Evolutionary conservation across 2,329 filamentous ascomycete genomes (phyloP).

Genomic region (Paecilomyces fulvus): DNA sequence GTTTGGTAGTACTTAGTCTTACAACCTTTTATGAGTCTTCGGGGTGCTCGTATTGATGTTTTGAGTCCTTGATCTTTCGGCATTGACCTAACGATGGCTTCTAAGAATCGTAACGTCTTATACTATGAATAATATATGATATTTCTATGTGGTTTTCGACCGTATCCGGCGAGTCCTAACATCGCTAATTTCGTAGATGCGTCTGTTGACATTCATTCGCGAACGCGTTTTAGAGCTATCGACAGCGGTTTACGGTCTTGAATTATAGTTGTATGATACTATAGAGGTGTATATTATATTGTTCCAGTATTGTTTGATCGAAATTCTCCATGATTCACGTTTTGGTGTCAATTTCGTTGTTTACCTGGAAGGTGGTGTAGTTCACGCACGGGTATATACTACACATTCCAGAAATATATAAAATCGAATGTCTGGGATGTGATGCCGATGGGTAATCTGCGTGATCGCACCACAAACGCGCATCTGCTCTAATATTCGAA

Average conservation of each 20-base stretch:
- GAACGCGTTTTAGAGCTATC: not conserved
- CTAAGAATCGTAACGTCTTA: not conserved
- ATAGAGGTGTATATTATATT: not conserved
- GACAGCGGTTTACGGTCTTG: not conserved
- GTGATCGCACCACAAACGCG: not conserved
- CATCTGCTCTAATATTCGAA: not conserved
- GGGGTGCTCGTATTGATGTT: not conserved
- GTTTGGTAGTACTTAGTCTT: not conserved
- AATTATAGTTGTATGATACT: not conserved
- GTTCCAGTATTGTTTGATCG: not conserved
- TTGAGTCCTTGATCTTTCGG: not conserved
- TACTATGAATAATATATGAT: not conserved
- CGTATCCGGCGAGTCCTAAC: not conserved
- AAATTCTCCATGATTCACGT: not conserved
- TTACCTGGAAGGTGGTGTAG: not conserved
- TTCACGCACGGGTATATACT: not conserved
- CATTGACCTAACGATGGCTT: not conserved
- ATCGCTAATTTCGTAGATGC: not conserved
- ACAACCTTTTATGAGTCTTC: not conserved
- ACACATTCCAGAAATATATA: not conserved
- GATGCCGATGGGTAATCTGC: not conserved
- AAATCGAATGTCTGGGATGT: not conserved
- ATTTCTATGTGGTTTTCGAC: not conserved
- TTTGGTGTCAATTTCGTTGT: not conserved
- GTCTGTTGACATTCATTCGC: not conserved